Conservation (phyloP, 1,139 yeast genomes). For the Kurtzmaniella quercitrusa region DNA sequence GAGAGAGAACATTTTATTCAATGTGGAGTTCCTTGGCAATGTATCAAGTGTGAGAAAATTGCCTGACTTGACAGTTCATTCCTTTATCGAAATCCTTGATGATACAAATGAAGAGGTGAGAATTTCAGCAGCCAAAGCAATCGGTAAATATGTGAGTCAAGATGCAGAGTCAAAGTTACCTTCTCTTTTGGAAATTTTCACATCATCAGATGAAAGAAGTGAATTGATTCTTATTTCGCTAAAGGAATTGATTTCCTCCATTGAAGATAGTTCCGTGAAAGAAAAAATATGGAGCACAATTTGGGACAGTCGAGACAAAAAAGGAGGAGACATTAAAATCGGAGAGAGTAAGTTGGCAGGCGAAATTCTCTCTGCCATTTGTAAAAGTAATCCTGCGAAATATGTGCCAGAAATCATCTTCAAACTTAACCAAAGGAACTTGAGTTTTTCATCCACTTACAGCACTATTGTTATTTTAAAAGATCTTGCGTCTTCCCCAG, state of each 20-base stretch:
- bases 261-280: neutral
- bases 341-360: conserved; percentile 28
- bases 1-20: conserved; percentile 19
- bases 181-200: conserved; percentile 23
- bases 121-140: conserved; percentile 47
- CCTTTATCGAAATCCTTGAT: conserved; percentile 26
- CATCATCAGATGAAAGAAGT: conserved; percentile 16
- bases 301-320: conserved; percentile 9
- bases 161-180: conserved; percentile 31
- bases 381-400: conserved; percentile 11
- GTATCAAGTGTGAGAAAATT: conserved; percentile 32
- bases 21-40: conserved; percentile 43
- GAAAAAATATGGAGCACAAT: conserved; percentile 15
- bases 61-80: conserved; percentile 19
- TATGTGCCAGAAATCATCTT: conserved; percentile 14
- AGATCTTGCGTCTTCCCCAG: conserved; percentile 8
- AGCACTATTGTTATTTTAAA: conserved; percentile 33
- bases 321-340: conserved; percentile 7
- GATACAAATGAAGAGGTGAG: conserved; percentile 28
- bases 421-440: conserved; percentile 10
- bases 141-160: conserved; percentile 46
- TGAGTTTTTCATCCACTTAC: conserved; percentile 21
- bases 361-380: conserved; percentile 25
- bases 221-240: conserved; percentile 32
- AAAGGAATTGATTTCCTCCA: conserved; percentile 28